Percentiles rank a stretch among this genome's conserved stretches.
phyloP scores from a whole-genome alignment of 148 eudicot genomes.

The Selenicereus undatus region DNA sequence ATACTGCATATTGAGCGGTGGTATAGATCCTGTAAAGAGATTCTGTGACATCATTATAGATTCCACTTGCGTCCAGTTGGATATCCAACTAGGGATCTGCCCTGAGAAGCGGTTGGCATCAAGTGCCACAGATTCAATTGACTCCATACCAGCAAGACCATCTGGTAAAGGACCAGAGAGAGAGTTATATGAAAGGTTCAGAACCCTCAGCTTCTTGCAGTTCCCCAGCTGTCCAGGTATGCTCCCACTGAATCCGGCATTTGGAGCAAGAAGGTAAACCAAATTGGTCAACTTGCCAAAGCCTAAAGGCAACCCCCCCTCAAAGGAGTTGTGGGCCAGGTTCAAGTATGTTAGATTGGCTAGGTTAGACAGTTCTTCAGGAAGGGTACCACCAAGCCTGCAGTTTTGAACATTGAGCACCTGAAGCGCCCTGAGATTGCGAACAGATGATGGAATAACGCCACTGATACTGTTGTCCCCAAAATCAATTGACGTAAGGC shows the following conservation, averaged over 20 bases:
- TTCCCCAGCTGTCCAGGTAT: conserved; percentile 71
- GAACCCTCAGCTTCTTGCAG: conserved; percentile 60
- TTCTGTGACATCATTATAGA: conserved; percentile 55
- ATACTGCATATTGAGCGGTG: conserved; percentile 53
- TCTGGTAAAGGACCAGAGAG: conserved; percentile 69
- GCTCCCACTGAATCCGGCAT: conserved; percentile 59
- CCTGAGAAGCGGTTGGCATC: conserved; percentile 62
- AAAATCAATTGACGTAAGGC: conserved; percentile 37
- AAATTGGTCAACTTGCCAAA: conserved; percentile 60
- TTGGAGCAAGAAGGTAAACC: conserved; percentile 45
- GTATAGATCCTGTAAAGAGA: conserved; percentile 52
- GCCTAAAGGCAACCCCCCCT: conserved; percentile 61
- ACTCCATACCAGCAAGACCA: conserved; percentile 58
- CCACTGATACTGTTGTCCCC: conserved; percentile 44
- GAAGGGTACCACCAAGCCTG: conserved; percentile 57
- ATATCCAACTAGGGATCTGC: conserved; percentile 65
- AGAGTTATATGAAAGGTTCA: conserved; percentile 63
- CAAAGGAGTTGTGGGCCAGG: conserved; percentile 59
- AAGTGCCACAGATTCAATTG: conserved; percentile 50
- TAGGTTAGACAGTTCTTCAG: conserved; percentile 55
- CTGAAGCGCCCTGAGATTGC: conserved; percentile 45
- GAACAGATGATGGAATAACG: conserved; percentile 51
- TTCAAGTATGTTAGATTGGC: conserved; percentile 51
- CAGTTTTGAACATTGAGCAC: conserved; percentile 54
- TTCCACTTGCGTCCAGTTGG: conserved; percentile 60